Base-by-base conservation (phyloP, 1,284 basidiomycete species). In the Sanguinoderma infundibulare region DNA sequence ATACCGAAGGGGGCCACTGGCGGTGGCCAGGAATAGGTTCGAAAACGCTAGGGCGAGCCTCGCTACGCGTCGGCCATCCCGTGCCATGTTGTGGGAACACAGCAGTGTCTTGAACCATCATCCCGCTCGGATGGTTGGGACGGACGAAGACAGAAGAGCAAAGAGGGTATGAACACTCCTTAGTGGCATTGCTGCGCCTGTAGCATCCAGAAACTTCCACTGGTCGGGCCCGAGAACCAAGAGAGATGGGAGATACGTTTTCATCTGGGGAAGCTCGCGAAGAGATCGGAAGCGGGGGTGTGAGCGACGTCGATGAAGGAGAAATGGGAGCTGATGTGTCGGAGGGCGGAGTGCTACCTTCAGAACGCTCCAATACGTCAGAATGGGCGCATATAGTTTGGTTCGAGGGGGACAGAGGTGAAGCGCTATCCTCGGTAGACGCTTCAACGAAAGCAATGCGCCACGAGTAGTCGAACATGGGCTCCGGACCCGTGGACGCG, bases 391-490 rank as follows among this genome's bases (percentile, higher is more conserved):
- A 59, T 58, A 58, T 17, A 59, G 57, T 17, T 9, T 26, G 22
- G n/a, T 20, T 7, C 47, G 38, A n/a, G n/a, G 36, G 34, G 32
- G 15, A 7, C 24, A 15, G 26, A n/a, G 35, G 3, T 9, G 24
- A 8, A 38, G 30, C 3, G 7, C 24, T n/a, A 8, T 50, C 34
- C 6, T 12, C 14, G 17, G 55, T 53, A 40, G 30, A 24, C 15
- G 38, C 28, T 1, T 61, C 54, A 10, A 61, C 34, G 38, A 63
- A 61, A 1, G 57, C 24, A 9, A 66, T 5, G 17, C 62, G 57
- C 64, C 64, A 66, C 1, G 62, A 53, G 28, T 66, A 49, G 34
- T 64, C 62, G 53, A 60, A 66, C 65, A 66, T 64, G 6, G 62
- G 57, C 36, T 64, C 55, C 20, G 65, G 58, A 2, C 60, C 62